These are phyloP conservation scores for Fusarium zealandicum DNA, from an alignment of 2,329 filamentous ascomycete genomes.

Conservation along the genomic window DNA sequence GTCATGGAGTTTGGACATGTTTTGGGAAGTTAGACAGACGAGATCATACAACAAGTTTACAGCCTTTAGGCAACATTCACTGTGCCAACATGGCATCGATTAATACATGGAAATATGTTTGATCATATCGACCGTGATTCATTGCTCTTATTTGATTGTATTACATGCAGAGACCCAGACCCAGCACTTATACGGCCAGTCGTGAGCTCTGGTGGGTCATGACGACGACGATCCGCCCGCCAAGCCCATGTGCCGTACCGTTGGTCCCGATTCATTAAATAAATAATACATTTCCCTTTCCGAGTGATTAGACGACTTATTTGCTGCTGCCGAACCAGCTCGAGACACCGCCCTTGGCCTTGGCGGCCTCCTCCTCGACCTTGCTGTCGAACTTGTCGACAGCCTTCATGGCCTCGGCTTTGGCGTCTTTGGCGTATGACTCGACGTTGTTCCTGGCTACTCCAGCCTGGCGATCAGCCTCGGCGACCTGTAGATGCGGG, in stretches of 20 bases:
- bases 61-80: no score
- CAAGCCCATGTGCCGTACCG: constrained; percentile 14
- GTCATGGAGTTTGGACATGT: constrained; percentile 21
- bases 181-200: constrained; percentile 13
- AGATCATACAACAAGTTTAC: no score
- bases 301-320: constrained; percentile 40
- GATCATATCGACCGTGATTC: constrained; percentile 13
- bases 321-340: constrained; percentile 78
- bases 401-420: constrained; percentile 71
- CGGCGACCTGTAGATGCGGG: constrained; percentile 49
- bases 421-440: constrained; percentile 66
- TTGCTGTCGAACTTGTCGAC: constrained; percentile 85
- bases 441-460: constrained; percentile 68
- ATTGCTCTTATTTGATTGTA: constrained; percentile 27
- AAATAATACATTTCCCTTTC: constrained; percentile 21
- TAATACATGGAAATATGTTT: neutral
- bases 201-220: constrained; percentile 13
- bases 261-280: constrained; percentile 25
- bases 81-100: neutral
- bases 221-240: constrained; percentile 13
- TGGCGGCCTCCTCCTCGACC: constrained; percentile 77
- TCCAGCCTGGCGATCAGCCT: constrained; percentile 68
- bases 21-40: constrained; percentile 22
- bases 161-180: constrained; percentile 15
- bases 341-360: constrained; percentile 84